A percentile compares a stretch with the other conserved stretches of the same genome.
Conservation (phyloP, 2,329 filamentous ascomycete species). For the Phyllosticta citribraziliensis region DNA sequence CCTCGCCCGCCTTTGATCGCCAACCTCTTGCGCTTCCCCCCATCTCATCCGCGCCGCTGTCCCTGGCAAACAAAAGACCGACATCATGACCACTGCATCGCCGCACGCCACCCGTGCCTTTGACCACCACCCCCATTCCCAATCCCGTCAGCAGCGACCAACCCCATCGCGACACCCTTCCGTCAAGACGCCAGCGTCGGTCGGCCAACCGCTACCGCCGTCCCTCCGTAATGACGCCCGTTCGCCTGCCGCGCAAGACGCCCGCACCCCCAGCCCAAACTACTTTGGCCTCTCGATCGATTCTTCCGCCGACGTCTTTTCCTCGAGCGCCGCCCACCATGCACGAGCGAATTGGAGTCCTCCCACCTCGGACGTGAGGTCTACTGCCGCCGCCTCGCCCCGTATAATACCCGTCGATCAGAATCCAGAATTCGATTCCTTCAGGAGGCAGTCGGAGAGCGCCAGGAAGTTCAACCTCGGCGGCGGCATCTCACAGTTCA, state of each 20-base stretch:
- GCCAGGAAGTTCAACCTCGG: slow-evolving; percentile 41
- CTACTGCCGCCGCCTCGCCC: slow-evolving; percentile 58
- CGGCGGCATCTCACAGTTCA: slow-evolving; percentile 31
- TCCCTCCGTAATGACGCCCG: slow-evolving; percentile 20
- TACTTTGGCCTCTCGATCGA: slow-evolving; percentile 76
- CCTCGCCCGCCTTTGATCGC: slow-evolving; percentile 1
- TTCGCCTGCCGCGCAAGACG: slow-evolving; percentile 22
- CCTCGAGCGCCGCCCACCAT: slow-evolving; percentile 49
- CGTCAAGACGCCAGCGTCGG: slow-evolving; percentile 17
- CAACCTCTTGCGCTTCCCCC: background rate
- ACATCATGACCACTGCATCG: slow-evolving; percentile 9
- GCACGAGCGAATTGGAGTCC: slow-evolving; percentile 67
- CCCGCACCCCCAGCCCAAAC: slow-evolving; percentile 55
- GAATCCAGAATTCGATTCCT: slow-evolving; percentile 75
- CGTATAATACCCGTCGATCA: slow-evolving; percentile 61
- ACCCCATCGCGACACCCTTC: slow-evolving; percentile 19
- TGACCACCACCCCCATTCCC: slow-evolving; percentile 10
- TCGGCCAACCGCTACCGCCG: slow-evolving; percentile 18
- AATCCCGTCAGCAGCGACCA: slow-evolving; percentile 13
- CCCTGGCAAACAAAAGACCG: background rate
- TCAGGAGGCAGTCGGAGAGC: slow-evolving; percentile 59
- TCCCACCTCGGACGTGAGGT: slow-evolving; percentile 59
- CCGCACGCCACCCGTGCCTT: slow-evolving; percentile 7
- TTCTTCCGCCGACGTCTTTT: slow-evolving; percentile 48
- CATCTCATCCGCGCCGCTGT: background rate